Evolutionary conservation across 768 basidiomycete species (phyloP), one percentile per base, ranked within the genome.

Genomic region (Mycena chlorophos): DNA sequence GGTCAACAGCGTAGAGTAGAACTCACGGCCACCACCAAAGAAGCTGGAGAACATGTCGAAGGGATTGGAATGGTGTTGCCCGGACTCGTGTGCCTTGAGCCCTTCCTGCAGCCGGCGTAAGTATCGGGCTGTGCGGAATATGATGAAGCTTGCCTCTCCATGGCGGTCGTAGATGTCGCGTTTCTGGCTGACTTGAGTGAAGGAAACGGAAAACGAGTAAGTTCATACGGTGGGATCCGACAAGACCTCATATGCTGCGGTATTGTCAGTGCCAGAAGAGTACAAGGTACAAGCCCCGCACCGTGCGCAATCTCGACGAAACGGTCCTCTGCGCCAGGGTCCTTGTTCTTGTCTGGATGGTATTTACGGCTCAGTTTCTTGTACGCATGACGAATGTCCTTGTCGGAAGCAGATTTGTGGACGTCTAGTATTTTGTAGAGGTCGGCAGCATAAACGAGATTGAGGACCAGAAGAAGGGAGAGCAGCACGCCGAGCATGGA

Each of bases 311-410:
- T 88, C 60, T 96, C 87, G 20, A 97, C 91, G 69, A 98, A 98
- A 67, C 80, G 88, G 52, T 83, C 83, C 66, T 94, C 88, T 13
- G 94, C 90, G 2, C 76, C 86, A 52, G 86, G 81, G 16, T 89
- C 90, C 65, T 87, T 88, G 72, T 95, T 97, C 78, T 96, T 97
- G 78, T 99, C 96, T 0, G 96, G 96, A 66, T 98, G 95, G 53
- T 82, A 93, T 73, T 87, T 91, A 65, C 85, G 85, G 69, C 91
- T 92, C 17, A 95, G 77, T 63, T 84, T 86, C 71, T 94, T 94
- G 75, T 97, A 98, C 2, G 94, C 92, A 61, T 90, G 88, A 71
- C 89, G 84, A 68, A 98, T 92, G 66, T 96, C 94, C 66, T 84
- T 85, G 40, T 94, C 91, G 31, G 88, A 87, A 14, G 94, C 92